Base-by-base conservation (phyloP, 805 yeast species). In the Yarrowia sp. region DNA sequence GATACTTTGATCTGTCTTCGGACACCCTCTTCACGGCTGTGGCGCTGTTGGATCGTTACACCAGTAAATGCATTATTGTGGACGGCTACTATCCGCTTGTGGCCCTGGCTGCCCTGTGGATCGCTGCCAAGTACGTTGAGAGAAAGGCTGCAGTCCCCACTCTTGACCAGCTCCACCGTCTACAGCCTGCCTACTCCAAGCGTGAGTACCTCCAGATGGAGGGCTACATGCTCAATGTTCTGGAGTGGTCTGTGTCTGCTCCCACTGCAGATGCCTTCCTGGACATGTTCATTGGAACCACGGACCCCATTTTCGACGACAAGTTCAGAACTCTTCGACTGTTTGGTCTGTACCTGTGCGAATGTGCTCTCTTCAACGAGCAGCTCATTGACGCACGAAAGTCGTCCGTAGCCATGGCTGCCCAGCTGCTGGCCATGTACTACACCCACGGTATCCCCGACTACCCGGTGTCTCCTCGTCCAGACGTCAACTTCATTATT, bases 71-170 rank as follows among this genome's bases (percentile, higher is more conserved):
- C 73, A 86, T 92, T 9, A 95, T 93, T 0, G 83, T 90, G 70
- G 85, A 88, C 71, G 93, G 90, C 69, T 98, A 93, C 78, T 87
- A 92, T 69, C 97, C 93, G 77, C 83, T 94, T 64, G 94, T 94
- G 14, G 92, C 96, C 42, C 89, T 96, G 70, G 91, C 97, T 6
- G 91, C 97, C 70, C 80, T 94, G 42, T 94, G 98, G 98, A 84
- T 94, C 42, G 91, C 97, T 2, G 88, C 97, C 30, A 94, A 94
- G 77, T 83, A 87, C 14, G 85, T 84, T 73, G 91, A 91, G 69
- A 87, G 87, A 75, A 84, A 95, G 75, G 86, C 86, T 69, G 82
- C 91, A 73, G 85, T 90, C 63, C 96, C 96, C 50, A 96, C 91
- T 74, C 82, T 91, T 68, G 86, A 88, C 68, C 86, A 83, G 72